Evolutionary conservation across 257 asterid genomes (phyloP), one percentile per base, ranked within the genome.

Genomic region (Solanum corneliomulleri): DNA sequence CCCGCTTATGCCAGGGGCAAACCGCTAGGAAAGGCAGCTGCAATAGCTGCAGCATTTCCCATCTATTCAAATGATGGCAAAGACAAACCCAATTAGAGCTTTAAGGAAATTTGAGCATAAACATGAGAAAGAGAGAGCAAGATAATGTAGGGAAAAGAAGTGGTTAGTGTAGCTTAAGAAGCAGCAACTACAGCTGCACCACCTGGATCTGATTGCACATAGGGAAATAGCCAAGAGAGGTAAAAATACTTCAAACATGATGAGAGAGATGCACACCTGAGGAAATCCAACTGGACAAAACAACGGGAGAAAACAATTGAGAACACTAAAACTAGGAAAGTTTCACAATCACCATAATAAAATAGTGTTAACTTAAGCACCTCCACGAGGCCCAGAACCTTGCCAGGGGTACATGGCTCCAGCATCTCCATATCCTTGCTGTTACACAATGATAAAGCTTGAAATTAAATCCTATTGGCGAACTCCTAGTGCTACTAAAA

Each of bases 11-110:
- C 99, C 99, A 7, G 96, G 98, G 98, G 99, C 88, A 97, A 93
- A 88, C 98, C 95, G 52, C 98, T 96, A 89, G 98, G 98, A 92
- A 97, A 97, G 62, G 99, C 99, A 91, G 99, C 94, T 87, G 98
- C 95, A 86, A 97, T 93, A 14, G 97, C 98, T 89, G 99, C 98
- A 86, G 99, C 97, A 93, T 95, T 95, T 72, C 98, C 94, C 94
- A 95, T 90, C 99, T 96, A 89, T 52, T 88, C 69, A 25, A 88
- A 60, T 64, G 64, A 49, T 20, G 29, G 69, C 69, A 81, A 49
- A 81, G 60, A 76, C 37, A 42, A 81, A 81, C 31, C 45, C 85
- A 31, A 16, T 47, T 81, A 81, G 85, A 81, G 42, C 4, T 18
- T 45, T 49, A 81, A 31, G 85, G 69, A 81, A 52, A 81, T 49